Conservation (phyloP, 2,329 filamentous ascomycete genomes). For the Cercospora citrullina region DNA sequence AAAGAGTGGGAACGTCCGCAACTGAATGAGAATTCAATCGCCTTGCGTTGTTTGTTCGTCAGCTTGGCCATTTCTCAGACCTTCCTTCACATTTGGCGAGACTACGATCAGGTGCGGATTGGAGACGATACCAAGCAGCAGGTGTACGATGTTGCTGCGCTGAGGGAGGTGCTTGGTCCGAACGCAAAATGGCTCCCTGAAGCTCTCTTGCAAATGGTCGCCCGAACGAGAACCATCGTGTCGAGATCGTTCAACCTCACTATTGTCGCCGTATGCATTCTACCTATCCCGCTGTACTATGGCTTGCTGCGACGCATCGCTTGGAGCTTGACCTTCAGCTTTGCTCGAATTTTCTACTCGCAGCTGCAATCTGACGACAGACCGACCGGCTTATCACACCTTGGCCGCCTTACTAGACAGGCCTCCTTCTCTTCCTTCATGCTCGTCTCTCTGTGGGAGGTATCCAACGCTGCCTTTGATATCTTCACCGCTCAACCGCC, state of each 20-base stretch:
- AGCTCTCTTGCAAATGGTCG: conserved; percentile 10
- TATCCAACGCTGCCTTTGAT: conserved; percentile 74
- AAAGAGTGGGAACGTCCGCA: conserved; percentile 67
- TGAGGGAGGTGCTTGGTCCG: conserved; percentile 5
- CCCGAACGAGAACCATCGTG: conserved; percentile 23
- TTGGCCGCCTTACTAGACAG: conserved; percentile 27
- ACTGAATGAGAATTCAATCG: conserved; percentile 84
- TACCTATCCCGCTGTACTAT: conserved; percentile 57
- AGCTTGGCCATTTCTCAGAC: conserved; percentile 71
- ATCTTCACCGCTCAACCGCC: conserved; percentile 79
- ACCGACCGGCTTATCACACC: conserved; percentile 54
- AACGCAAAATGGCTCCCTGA: conserved; percentile 10
- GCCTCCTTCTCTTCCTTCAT: conserved; percentile 61
- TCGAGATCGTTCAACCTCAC: conserved; percentile 25
- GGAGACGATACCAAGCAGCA: conserved; percentile 31
- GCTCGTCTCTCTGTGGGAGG: conserved; percentile 72
- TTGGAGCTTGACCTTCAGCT: conserved; percentile 69
- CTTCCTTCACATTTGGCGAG: conserved; percentile 66
- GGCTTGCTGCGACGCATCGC: conserved; percentile 61
- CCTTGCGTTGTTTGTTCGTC: conserved; percentile 70
- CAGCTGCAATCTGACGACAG: conserved; percentile 69
- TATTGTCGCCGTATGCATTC: conserved; percentile 20
- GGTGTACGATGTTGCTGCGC: conserved; percentile 30
- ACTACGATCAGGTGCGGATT: conserved; percentile 68
- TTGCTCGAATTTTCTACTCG: conserved; percentile 69